These are phyloP conservation scores for Yamadazyma sp. DNA, from an alignment of 1,139 yeast genomes.

Conservation along the genomic window DNA sequence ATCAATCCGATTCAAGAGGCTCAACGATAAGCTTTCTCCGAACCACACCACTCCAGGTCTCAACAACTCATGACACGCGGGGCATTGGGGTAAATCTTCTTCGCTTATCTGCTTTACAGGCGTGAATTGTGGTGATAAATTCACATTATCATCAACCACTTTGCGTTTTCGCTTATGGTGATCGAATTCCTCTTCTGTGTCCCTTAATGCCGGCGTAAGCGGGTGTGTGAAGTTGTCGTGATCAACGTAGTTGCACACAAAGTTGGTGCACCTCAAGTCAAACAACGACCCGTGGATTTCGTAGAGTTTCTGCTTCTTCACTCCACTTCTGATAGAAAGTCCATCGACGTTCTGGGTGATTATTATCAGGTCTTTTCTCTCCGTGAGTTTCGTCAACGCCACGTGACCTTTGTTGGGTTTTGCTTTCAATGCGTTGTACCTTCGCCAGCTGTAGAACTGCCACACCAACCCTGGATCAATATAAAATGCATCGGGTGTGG, in stretches of 20 bases:
- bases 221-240: slow-evolving; percentile 57
- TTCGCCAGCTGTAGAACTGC: slow-evolving; percentile 78
- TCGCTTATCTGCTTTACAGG: slow-evolving; percentile 50
- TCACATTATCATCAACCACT: slow-evolving; percentile 43
- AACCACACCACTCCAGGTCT: slow-evolving; percentile 95
- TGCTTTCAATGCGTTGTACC: slow-evolving; percentile 64
- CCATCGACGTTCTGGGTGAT: slow-evolving; percentile 87
- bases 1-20: slow-evolving; percentile 64
- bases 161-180: slow-evolving; percentile 34
- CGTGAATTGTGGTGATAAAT: slow-evolving; percentile 42
- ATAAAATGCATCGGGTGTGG: slow-evolving; percentile 88
- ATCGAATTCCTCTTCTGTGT: slow-evolving; percentile 33
- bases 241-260: slow-evolving; percentile 64
- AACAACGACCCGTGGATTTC: slow-evolving; percentile 83
- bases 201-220: slow-evolving; percentile 56
- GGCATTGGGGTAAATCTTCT: slow-evolving; percentile 72
- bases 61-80: slow-evolving; percentile 58
- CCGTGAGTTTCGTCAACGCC: slow-evolving; percentile 57
- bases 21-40: slow-evolving; percentile 77
- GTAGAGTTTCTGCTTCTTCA: slow-evolving; percentile 47
- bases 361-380: slow-evolving; percentile 46
- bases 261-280: slow-evolving; percentile 70
- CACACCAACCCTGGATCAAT: slow-evolving; percentile 83
- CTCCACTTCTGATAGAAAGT: slow-evolving; percentile 63
- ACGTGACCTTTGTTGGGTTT: slow-evolving; percentile 72